Evolutionary conservation across 1,284 basidiomycete genomes (phyloP).

Genomic region (Xerocomus minutiporus): DNA sequence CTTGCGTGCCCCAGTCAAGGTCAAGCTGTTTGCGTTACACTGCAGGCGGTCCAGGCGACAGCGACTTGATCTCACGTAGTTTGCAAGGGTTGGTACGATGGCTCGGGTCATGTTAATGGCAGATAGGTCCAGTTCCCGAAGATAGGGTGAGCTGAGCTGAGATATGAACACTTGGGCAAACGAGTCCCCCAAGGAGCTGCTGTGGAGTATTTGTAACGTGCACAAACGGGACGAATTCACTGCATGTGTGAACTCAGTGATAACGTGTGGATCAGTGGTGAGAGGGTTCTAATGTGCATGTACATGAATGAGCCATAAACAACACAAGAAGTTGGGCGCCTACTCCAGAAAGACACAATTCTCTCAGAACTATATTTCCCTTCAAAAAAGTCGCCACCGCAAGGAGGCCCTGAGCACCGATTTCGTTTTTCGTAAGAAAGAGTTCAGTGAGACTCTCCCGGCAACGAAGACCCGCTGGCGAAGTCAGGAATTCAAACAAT

Average conservation of each 20-base stretch:
- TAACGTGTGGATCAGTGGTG: conserved; percentile 21
- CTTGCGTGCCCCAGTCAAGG: conserved; percentile 33
- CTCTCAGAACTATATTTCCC: conserved; percentile 43
- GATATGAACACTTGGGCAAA: conserved; percentile 52
- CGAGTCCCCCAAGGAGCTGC: conserved; percentile 36
- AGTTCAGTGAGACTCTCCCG: conserved; percentile 46
- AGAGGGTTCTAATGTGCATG: conserved; percentile 25
- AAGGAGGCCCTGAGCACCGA: conserved; percentile 52
- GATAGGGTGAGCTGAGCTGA: conserved; percentile 40
- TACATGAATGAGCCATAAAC: conserved; percentile 3
- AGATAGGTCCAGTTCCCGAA: conserved; percentile 55
- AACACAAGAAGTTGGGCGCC: conserved; percentile 35
- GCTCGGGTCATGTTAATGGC: conserved; percentile 46
- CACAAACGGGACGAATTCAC: conserved; percentile 30
- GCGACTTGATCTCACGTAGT: conserved; percentile 48
- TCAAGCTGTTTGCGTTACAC: conserved; percentile 31
- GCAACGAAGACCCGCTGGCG: conserved; percentile 43
- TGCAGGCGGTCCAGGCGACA: conserved; percentile 28
- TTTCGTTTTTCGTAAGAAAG: conserved; percentile 52
- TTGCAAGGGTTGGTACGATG: conserved; percentile 42
- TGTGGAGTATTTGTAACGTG: conserved; percentile 30
- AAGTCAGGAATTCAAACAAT: conserved; percentile 53
- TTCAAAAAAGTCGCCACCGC: conserved; percentile 51
- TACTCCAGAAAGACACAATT: conserved; percentile 57
- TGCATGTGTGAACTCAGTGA: conserved; percentile 31